phyloP scores from a whole-genome alignment of 108 stramenopile genomes.

The Fistulifera pelliculosa region DNA sequence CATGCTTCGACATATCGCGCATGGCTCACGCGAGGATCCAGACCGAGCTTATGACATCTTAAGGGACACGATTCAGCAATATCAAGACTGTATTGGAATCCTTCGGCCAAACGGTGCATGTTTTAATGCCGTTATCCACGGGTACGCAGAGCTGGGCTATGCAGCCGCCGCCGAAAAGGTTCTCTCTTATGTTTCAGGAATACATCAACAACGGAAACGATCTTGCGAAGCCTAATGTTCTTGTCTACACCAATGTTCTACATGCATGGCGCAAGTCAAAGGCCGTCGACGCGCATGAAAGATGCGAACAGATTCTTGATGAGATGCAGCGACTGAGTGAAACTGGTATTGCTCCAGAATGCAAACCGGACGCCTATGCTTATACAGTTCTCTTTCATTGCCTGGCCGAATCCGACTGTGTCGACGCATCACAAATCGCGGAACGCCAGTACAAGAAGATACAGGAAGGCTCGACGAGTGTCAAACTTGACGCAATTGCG shows the following conservation, averaged over 20 bases:
- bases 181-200: constrained; percentile 5
- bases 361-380: constrained; percentile 7
- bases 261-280: constrained; percentile 34
- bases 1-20: too few relatives aligned
- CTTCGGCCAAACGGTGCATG: constrained; percentile 7
- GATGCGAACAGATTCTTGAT: constrained; percentile 9
- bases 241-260: constrained; percentile 13
- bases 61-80: too few relatives aligned
- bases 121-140: constrained; percentile 8
- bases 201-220: constrained; percentile 1
- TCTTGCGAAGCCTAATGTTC: constrained; percentile 1
- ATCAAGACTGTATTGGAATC: too few relatives aligned
- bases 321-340: constrained; percentile 9
- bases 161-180: constrained; percentile 4
- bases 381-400: constrained; percentile 6
- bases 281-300: constrained; percentile 20
- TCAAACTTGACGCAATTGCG: constrained; percentile 1
- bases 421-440: constrained; percentile 7
- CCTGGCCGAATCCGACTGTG: constrained; percentile 1
- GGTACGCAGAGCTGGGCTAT: constrained; percentile 1
- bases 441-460: constrained; percentile 4
- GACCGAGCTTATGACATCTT: too few relatives aligned
- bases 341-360: not conserved
- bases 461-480: not conserved
- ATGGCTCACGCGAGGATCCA: too few relatives aligned